phyloP scores from a whole-genome alignment of 345 rosid genomes.

The Eucalyptus curtisii region DNA sequence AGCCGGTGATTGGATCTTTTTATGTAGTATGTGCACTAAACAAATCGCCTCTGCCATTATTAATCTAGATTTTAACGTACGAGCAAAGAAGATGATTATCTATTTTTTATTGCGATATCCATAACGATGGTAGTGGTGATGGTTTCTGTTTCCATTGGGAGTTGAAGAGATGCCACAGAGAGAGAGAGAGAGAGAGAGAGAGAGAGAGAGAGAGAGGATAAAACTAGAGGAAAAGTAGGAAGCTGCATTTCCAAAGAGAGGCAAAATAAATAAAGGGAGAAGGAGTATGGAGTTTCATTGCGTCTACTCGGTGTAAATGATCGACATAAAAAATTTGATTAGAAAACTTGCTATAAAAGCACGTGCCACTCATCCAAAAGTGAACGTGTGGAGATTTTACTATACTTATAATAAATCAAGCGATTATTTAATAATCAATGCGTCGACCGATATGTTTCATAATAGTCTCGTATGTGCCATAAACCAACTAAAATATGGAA shows the following conservation, averaged over 20 bases:
- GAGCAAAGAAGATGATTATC: not conserved
- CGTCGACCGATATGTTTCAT: fast-evolving
- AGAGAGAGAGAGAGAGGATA: not conserved
- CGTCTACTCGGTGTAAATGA: not conserved
- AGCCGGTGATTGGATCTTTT: not conserved
- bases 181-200: not conserved
- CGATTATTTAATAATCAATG: not conserved
- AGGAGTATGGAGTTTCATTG: not conserved
- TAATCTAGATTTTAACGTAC: not conserved
- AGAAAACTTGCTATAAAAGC: not conserved
- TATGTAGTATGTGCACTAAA: not conserved
- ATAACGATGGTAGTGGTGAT: not conserved
- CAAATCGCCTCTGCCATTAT: fast-evolving
- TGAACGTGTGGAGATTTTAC: not conserved
- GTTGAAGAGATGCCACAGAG: not conserved
- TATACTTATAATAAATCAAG: not conserved
- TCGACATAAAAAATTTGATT: not conserved
- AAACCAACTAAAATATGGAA: not conserved
- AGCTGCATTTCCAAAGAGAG: not conserved
- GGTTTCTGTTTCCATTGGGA: not conserved
- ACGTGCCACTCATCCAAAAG: not conserved
- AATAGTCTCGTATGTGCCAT: fast-evolving
- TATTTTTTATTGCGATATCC: not conserved
- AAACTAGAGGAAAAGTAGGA: not conserved
- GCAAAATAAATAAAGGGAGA: not conserved